Base-by-base conservation (phyloP, 306 rosid genomes). In the Crotalaria pallida region DNA sequence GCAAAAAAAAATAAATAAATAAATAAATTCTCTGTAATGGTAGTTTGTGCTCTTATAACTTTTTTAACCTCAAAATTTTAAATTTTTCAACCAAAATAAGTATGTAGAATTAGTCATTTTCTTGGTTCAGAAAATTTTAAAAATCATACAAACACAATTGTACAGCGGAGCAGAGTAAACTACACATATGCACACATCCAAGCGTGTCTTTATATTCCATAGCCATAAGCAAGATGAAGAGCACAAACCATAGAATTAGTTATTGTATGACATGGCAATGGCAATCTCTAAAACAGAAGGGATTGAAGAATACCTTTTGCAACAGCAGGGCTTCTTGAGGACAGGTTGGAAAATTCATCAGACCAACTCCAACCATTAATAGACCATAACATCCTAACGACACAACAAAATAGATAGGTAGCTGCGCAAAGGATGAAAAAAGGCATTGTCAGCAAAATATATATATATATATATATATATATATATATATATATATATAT, bases 371-470 rank as follows among this genome's bases (percentile, higher is more conserved):
- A 63, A 92, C 96, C 98, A 92, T 89, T 71, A 92, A 77, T 15
- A 89, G 79, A 69, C 98, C 96, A 31, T 92, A 92, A 83, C 98
- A 92, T 80, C 98, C 98, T 57, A 92, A 86, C 51, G 96, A 80
- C 18, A 89, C 87, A 24, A 92, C 65, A 61, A 89, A 84, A 80
- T 89, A 92, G 67, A 92, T 75, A 10, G 96, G 96, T 55, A 89
- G 89, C 92, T 89, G 91, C 83, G 60, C 52, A 68, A 45, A 74
- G 38, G 58, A 72, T 44, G 34, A 22, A 52, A 68, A 72, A 70
- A 31, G 47, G 60, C 17, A 74, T 10, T 2, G 77, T 69, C 34
- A 78, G 79, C 76, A 58, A 59, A 29, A 58, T 26, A 49, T 33
- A 56, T n/a, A 48, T 22, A 24, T 24, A 72, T 36, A 8, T 36